Evolutionary conservation across 2,329 filamentous ascomycete genomes (phyloP).

Genomic region (Sordariomycetes sp.): DNA sequence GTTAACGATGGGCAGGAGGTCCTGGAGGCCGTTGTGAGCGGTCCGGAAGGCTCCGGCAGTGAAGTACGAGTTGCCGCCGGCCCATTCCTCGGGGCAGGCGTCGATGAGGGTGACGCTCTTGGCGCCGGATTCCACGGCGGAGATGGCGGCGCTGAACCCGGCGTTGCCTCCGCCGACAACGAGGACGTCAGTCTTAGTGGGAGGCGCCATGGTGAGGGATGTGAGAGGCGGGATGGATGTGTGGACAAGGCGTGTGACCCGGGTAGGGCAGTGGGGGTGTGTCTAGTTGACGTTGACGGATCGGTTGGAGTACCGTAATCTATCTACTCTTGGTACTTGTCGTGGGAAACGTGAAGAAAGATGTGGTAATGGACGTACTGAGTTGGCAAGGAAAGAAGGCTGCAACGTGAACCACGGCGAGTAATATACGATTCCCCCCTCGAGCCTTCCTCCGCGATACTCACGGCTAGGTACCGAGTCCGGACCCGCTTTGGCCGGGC

Average conservation of each 20-base stretch:
- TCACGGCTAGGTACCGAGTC: no score
- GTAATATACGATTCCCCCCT: no score
- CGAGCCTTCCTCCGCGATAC: no score
- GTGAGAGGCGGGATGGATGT: neutral
- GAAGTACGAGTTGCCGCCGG: slow-evolving; percentile 54
- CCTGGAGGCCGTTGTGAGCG: slow-evolving; percentile 39
- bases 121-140: slow-evolving; percentile 37
- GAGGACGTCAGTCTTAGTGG: slow-evolving; percentile 26
- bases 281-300: neutral
- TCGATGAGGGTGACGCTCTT: slow-evolving; percentile 43
- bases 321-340: no score
- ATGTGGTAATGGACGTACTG: no score
- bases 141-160: slow-evolving; percentile 48
- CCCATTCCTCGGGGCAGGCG: slow-evolving; percentile 46
- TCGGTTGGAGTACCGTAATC: no score
- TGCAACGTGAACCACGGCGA: no score
- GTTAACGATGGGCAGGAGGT: slow-evolving; percentile 50
- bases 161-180: slow-evolving; percentile 56
- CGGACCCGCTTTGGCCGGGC: no score
- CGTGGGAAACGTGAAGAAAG: no score
- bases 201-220: neutral
- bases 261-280: neutral
- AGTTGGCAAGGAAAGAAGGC: no score
- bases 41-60: slow-evolving; percentile 55
- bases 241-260: neutral